These are phyloP conservation scores for Oemleria cerasiformis DNA, from an alignment of 306 rosid species.

Conservation along the genomic window DNA sequence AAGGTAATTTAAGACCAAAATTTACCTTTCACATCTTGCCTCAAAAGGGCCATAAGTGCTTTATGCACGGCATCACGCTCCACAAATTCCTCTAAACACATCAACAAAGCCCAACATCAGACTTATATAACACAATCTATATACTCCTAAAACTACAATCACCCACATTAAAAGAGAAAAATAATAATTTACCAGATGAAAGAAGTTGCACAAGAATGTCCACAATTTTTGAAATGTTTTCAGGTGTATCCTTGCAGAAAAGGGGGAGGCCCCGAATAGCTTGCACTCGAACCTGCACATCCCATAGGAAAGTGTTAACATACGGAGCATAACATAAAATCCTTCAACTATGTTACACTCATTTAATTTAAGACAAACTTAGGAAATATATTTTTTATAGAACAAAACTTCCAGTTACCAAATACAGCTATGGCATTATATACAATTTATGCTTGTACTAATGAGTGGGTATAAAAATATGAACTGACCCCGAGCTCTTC, in stretches of 20 bases:
- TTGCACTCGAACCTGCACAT: slow-evolving; percentile 86
- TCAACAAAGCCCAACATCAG: slow-evolving; percentile 29
- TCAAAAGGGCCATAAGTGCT: slow-evolving; percentile 92
- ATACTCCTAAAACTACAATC: slow-evolving; percentile 7
- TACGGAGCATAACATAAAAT: not conserved
- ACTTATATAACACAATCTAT: slow-evolving; percentile 19
- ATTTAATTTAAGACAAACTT: not conserved
- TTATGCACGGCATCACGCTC: slow-evolving; percentile 98
- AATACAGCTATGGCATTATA: not conserved
- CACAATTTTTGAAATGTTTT: slow-evolving; percentile 77
- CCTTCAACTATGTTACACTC: not conserved
- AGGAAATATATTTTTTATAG: not conserved
- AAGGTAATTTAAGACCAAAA: not conserved
- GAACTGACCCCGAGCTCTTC: slow-evolving; percentile 89
- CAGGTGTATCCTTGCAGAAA: slow-evolving; percentile 97
- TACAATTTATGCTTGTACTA: not conserved
- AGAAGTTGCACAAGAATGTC: slow-evolving; percentile 94
- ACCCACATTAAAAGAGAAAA: not conserved
- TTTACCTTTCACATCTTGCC: slow-evolving; percentile 95
- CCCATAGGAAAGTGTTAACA: not conserved
- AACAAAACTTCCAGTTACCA: slow-evolving; percentile 5
- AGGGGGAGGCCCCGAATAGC: slow-evolving; percentile 97
- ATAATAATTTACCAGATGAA: slow-evolving; percentile 52
- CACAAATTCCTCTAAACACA: slow-evolving; percentile 82
- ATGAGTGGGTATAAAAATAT: not conserved